These are phyloP conservation scores for Mortierella sp. DNA, from an alignment of 371 early-diverging fungal genomes.

Conservation along the genomic window DNA sequence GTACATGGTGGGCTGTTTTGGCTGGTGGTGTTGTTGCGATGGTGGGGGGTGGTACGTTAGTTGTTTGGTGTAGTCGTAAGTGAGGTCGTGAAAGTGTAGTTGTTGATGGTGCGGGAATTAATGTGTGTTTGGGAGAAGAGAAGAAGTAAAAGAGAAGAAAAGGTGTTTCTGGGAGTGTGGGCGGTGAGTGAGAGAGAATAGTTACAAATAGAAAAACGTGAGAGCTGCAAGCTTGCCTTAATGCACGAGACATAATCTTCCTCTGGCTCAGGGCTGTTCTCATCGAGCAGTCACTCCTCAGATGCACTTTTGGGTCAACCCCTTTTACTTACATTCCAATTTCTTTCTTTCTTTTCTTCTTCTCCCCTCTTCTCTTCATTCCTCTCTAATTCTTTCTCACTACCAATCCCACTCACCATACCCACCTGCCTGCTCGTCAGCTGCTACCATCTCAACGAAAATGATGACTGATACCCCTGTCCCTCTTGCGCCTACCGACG, in stretches of 20 bases:
- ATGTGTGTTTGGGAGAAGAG: not conserved
- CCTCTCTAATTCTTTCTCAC: not conserved
- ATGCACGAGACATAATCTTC: no score
- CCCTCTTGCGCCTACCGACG: conserved; percentile 12
- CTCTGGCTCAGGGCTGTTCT: no score
- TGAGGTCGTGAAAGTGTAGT: not conserved
- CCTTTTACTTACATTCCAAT: not conserved
- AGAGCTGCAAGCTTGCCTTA: not conserved
- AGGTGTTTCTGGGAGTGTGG: not conserved
- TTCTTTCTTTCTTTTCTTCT: not conserved
- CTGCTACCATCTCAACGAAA: not conserved
- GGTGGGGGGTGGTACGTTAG: not conserved
- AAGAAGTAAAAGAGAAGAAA: not conserved
- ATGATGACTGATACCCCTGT: conserved; percentile 34
- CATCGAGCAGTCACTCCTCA: not conserved
- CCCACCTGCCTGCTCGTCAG: not conserved
- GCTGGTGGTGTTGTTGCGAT: not conserved
- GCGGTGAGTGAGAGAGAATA: not conserved
- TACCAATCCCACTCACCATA: not conserved
- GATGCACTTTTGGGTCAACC: not conserved
- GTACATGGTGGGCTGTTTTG: conserved; percentile 10
- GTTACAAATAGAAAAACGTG: not conserved
- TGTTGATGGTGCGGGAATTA: not conserved
- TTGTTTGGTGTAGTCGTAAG: not conserved
- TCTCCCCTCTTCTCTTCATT: not conserved